Evolutionary conservation across 257 asterid genomes (phyloP).

Genomic region (Catharanthus roseus): DNA sequence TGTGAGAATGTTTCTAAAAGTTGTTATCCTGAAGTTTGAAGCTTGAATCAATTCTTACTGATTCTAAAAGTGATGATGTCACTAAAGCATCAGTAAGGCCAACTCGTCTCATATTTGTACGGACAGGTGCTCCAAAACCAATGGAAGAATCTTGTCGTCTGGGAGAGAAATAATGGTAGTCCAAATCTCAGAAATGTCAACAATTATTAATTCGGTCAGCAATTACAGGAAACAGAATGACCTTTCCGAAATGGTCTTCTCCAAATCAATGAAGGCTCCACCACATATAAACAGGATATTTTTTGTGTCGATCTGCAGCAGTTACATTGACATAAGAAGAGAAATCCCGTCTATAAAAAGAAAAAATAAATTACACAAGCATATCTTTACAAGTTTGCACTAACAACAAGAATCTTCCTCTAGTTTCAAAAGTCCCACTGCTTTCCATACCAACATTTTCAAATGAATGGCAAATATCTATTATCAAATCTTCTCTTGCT

Average conservation of each 20-base stretch:
- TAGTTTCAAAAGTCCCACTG: background rate
- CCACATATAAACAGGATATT: slow-evolving; percentile 84
- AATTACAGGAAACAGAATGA: slow-evolving; percentile 20
- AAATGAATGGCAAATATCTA: background rate
- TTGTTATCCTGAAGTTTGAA: background rate
- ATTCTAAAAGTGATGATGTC: slow-evolving; percentile 70
- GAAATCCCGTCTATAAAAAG: background rate
- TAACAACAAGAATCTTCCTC: background rate
- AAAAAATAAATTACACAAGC: background rate
- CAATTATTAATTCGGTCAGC: background rate
- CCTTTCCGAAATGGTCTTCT: slow-evolving; percentile 91
- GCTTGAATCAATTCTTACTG: slow-evolving; percentile 37
- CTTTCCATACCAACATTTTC: background rate
- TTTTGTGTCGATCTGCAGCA: slow-evolving; percentile 72
- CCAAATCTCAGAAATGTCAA: slow-evolving; percentile 12
- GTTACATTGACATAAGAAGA: slow-evolving; percentile 19
- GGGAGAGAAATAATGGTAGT: slow-evolving; percentile 18
- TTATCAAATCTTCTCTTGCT: background rate
- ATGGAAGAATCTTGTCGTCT: slow-evolving; percentile 90
- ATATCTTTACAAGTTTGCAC: background rate
- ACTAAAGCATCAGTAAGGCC: slow-evolving; percentile 51
- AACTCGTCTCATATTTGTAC: slow-evolving; percentile 62
- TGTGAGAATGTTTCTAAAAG: background rate
- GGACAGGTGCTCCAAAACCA: slow-evolving; percentile 92
- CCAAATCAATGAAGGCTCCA: slow-evolving; percentile 89